These are phyloP conservation scores for Saposhnikovia divaricata DNA, from an alignment of 129 eudicot genomes.

Conservation along the genomic window DNA sequence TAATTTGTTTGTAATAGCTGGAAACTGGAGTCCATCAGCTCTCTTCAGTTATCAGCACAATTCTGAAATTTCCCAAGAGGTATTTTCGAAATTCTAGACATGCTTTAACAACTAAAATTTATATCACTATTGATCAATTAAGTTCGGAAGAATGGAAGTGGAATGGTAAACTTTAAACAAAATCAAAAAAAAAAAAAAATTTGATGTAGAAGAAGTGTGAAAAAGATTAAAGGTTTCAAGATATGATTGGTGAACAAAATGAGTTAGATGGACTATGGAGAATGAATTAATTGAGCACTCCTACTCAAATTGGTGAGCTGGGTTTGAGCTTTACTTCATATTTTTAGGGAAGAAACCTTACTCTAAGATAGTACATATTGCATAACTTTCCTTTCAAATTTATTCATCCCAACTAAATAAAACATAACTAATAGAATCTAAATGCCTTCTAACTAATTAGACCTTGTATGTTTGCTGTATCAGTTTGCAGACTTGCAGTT, in stretches of 20 bases:
- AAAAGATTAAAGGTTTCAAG: background rate
- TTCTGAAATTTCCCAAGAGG: slow-evolving; percentile 31
- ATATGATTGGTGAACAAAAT: background rate
- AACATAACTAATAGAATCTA: background rate
- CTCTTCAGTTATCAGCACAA: slow-evolving; percentile 24
- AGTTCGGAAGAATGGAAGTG: background rate
- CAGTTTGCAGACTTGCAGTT: slow-evolving; percentile 27
- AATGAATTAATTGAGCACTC: background rate
- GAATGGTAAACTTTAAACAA: background rate
- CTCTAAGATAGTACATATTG: background rate
- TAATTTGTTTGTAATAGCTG: slow-evolving; percentile 7
- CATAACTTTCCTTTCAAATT: background rate
- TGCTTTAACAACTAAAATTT: background rate
- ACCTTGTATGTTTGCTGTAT: slow-evolving; percentile 33
- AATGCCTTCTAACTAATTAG: background rate
- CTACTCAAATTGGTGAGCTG: background rate
- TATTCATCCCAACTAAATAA: background rate
- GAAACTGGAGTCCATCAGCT: slow-evolving; percentile 28
- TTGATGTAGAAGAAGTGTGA: background rate
- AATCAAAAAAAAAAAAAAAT: no score
- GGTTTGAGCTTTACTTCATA: background rate
- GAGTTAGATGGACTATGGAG: no score
- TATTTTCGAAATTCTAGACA: slow-evolving; percentile 4
- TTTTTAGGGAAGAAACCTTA: background rate
- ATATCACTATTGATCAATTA: background rate